Base-by-base conservation (phyloP, 1,284 basidiomycete species). In the Ustanciosporium gigantosporum region DNA sequence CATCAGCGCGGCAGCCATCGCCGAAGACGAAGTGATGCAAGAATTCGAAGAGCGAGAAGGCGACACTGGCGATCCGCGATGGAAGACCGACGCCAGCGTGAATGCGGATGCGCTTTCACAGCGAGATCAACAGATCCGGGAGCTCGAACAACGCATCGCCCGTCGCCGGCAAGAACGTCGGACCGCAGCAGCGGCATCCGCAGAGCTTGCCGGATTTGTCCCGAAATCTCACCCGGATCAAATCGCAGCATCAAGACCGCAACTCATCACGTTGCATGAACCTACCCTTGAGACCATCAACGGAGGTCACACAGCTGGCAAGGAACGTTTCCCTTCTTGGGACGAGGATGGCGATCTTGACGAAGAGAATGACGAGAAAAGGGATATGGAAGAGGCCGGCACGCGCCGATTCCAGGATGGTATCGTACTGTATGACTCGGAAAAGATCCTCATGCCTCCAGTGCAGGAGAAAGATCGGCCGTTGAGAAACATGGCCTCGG, bases 1-100 rank as follows among this genome's bases (percentile, higher is more conserved):
- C 25, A 70, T 64, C 49, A 68, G 59, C 31, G 69, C 69, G 19
- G 58, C 62, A 4, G 58, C 52, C 1, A 66, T 58, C 32, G 69
- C 55, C 14, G 65, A 69, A 19, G 53, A 65, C 21, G 69, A 72
- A 36, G 51, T 56, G 6, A 17, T 27, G 16, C 42, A 39, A 23
- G 59, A 62, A 16, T 50, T 66, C 9, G 52, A 64, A 20, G 59
- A 55, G 25, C 17, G 40, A 31, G 7, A 31, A 42, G 25, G 5
- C 36, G 7, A 36, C 27, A 7, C 36, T 20, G 8, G 23, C 29
- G n/a, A n/a, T n/a, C n/a, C n/a, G n/a, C n/a, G n/a, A n/a, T n/a
- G 43, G 37, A 42, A 36, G 41, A 25, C 51, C 36, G 2, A 41
- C 34, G 46, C 41, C 23, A n/a, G n/a, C n/a, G 36, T 40, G 9